Evolutionary conservation across 305 asterid species (phyloP).

Genomic region (Rubia occidens): DNA sequence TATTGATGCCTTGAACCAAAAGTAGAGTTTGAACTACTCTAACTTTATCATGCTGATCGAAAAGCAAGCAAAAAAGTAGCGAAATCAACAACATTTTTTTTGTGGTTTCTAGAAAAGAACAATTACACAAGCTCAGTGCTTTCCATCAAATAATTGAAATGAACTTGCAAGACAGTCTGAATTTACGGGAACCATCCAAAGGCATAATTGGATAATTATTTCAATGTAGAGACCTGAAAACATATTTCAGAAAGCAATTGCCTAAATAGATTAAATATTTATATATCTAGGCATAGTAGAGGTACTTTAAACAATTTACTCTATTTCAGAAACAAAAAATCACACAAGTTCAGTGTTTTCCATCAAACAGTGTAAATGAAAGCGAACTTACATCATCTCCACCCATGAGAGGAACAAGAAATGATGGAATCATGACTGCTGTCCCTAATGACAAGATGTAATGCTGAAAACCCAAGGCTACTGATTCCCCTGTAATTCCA

Average conservation of each 20-base stretch:
- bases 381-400: constrained; percentile 60
- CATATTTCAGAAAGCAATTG: no score
- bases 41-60: constrained; percentile 69
- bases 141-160: background rate
- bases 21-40: constrained; percentile 88
- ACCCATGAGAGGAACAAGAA: constrained; percentile 96
- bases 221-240: background rate
- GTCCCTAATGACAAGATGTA: constrained; percentile 84
- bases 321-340: no score
- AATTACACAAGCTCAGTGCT: background rate
- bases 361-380: background rate
- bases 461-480: constrained; percentile 89
- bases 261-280: no score
- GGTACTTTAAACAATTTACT: background rate
- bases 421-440: constrained; percentile 91
- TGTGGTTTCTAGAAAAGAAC: no score
- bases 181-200: background rate
- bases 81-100: constrained; percentile 1
- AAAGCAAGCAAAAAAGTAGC: constrained; percentile 6
- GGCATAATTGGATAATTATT: background rate
- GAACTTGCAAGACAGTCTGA: background rate
- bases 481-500: constrained; percentile 63
- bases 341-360: background rate
- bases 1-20: constrained; percentile 81
- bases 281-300: no score